These are phyloP conservation scores for Plectosphaerella sp. DNA, from an alignment of 2,329 filamentous ascomycete species.

Conservation along the genomic window DNA sequence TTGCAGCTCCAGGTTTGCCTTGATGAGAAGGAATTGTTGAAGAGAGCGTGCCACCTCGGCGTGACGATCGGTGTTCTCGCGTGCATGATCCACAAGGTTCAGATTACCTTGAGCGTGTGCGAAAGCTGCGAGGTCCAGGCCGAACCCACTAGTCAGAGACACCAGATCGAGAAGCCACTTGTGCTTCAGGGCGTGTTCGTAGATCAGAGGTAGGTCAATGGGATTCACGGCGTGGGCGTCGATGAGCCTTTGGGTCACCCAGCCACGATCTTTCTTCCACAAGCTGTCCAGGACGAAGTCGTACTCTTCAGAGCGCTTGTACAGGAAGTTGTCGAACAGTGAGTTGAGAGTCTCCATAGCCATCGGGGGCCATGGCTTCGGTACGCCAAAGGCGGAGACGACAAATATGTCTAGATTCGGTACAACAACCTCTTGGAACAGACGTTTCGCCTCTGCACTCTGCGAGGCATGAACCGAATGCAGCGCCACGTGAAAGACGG, in stretches of 20 bases:
- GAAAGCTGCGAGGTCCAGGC: constrained; percentile 79
- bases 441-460: constrained; percentile 57
- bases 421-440: constrained; percentile 64
- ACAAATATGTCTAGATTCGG: constrained; percentile 76
- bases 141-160: constrained; percentile 75
- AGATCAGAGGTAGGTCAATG: constrained; percentile 36
- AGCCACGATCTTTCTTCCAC: constrained; percentile 86
- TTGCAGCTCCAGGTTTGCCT: constrained; percentile 74
- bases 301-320: constrained; percentile 71
- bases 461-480: constrained; percentile 58
- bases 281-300: constrained; percentile 87
- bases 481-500: constrained; percentile 62
- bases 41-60: constrained; percentile 67
- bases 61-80: constrained; percentile 62
- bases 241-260: constrained; percentile 77
- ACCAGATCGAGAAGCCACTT: constrained; percentile 81
- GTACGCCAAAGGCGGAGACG: constrained; percentile 71
- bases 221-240: constrained; percentile 72
- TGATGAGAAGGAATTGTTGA: constrained; percentile 77
- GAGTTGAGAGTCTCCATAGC: constrained; percentile 72
- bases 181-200: constrained; percentile 69
- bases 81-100: constrained; percentile 77
- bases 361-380: constrained; percentile 71
- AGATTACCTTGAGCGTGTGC: constrained; percentile 78
- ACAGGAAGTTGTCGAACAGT: constrained; percentile 78